Base-by-base conservation (phyloP, 2,329 filamentous ascomycete species). In the Cordyceps tenuipes region DNA sequence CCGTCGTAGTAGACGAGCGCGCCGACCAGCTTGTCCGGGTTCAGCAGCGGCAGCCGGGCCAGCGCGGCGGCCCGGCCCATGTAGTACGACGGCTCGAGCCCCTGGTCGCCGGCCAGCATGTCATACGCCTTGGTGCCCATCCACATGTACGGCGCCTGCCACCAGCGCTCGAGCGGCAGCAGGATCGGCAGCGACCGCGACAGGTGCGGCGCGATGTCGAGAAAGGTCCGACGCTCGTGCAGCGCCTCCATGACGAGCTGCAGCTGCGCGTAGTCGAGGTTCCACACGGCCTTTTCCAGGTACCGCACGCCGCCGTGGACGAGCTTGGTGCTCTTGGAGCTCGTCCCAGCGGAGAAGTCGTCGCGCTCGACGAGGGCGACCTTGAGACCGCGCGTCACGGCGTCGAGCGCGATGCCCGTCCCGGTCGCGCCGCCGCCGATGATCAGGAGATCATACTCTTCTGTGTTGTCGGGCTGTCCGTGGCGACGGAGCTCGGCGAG, bases 1-100 rank as follows among this genome's bases (percentile, higher is more conserved):
- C 89, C 89, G 75, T 94, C 87, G 70, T 93, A 93, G 79, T 94
- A 94, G 43, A 93, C 89, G 68, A 93, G 76, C 39, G 89, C 89
- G 65, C 90, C 89, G 57, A 91, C 82, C 17, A 93, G 76, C 63
- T 84, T 84, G 57, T 89, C 84, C 68, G 83, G 86, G 73, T 86
- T 88, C 65, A 94, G 75, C 82, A 91, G 88, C 23, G 89, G 89
- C 68, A 92, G 92, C 8, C 85, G 83, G 68, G 90, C 86, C 62
- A 91, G 77, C 9, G 89, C 89, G 73, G 90, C 90, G 73, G 81
- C 86, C 75, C 85, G 87, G 64, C 86, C 88, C 74, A 93, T 75
- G 70, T 90, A 91, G 75, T 92, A 93, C 3, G 89, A 92, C 69
- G 84, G 88, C 74, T 93, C 89, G 64, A 93, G 90, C 63, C 89